Evolutionary conservation across 2,329 filamentous ascomycete species (phyloP).

Genomic region (Colletotrichum shisoi): DNA sequence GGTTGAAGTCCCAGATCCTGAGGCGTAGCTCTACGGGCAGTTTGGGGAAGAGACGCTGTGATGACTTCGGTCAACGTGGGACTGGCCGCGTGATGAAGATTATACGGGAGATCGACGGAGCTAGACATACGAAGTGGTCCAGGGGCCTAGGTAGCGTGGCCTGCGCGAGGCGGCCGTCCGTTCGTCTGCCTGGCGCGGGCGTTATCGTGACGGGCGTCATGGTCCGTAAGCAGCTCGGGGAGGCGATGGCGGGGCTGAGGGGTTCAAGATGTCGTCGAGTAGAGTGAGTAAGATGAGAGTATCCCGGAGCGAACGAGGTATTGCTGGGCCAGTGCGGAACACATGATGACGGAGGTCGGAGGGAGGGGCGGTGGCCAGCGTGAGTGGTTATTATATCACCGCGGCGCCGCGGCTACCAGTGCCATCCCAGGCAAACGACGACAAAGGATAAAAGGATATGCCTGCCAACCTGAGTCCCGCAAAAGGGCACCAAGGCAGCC

Average conservation of each 20-base stretch:
- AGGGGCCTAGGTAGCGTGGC: slow-evolving; percentile 19
- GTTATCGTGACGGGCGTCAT: slow-evolving; percentile 21
- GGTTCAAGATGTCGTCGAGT: slow-evolving; percentile 5
- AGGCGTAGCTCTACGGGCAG: slow-evolving; percentile 59
- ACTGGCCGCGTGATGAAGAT: not conserved
- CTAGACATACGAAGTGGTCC: slow-evolving; percentile 37
- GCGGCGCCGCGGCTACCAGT: slow-evolving; percentile 27
- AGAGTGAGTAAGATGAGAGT: not conserved
- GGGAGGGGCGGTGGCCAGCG: slow-evolving; percentile 23
- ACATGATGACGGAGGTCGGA: slow-evolving; percentile 16
- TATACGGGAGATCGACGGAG: slow-evolving; percentile 31
- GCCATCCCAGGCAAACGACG: slow-evolving; percentile 33
- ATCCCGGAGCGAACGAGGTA: not conserved
- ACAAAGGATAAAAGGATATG: slow-evolving; percentile 39
- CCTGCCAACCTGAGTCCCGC: slow-evolving; percentile 30
- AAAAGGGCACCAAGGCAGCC: slow-evolving; percentile 15
- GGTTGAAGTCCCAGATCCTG: slow-evolving; percentile 57
- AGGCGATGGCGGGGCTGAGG: not conserved
- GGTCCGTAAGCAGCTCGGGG: slow-evolving; percentile 10
- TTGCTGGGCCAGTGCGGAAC: slow-evolving; percentile 28
- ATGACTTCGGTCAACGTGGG: slow-evolving; percentile 25
- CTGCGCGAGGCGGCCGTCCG: slow-evolving; percentile 5
- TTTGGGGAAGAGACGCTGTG: slow-evolving; percentile 53
- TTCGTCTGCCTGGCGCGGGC: slow-evolving; percentile 11
- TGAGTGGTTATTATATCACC: slow-evolving; percentile 36